These are phyloP conservation scores for Martensiomyces pterosporus DNA, from an alignment of 192 early-diverging fungal genomes.

Conservation along the genomic window DNA sequence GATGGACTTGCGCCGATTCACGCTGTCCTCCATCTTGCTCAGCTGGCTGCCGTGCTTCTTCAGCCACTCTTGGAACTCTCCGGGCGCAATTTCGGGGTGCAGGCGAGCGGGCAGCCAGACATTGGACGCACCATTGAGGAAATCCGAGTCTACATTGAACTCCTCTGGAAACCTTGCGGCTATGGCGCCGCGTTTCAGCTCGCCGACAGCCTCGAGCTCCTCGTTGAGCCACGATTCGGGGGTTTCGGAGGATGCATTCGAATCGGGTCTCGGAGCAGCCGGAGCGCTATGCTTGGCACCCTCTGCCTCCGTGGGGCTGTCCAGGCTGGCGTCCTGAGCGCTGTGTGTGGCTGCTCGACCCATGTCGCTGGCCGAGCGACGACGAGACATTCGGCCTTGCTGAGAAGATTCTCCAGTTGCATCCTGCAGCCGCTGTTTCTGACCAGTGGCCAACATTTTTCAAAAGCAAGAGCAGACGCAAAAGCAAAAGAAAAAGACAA, in stretches of 20 bases:
- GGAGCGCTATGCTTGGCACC: neutral
- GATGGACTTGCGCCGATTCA: slow-evolving; percentile 47
- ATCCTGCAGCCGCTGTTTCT: too few species aligned
- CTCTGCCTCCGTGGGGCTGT: too few species aligned
- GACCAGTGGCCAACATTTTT: too few species aligned
- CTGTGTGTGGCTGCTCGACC: too few species aligned
- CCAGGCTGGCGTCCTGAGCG: too few species aligned
- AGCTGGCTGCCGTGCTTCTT: slow-evolving; percentile 46
- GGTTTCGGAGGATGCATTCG: too few species aligned
- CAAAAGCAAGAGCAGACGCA: neutral
- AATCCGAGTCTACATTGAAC: slow-evolving; percentile 44
- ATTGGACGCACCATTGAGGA: slow-evolving; percentile 38
- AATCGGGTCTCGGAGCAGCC: too few species aligned
- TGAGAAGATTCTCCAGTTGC: too few species aligned
- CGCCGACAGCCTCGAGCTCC: slow-evolving; percentile 47
- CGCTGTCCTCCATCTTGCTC: slow-evolving; percentile 31
- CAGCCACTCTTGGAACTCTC: slow-evolving; percentile 52
- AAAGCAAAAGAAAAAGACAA: neutral
- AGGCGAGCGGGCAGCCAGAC: slow-evolving; percentile 57
- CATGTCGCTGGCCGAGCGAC: slow-evolving; percentile 11
- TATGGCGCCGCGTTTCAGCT: slow-evolving; percentile 50
- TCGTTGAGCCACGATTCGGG: slow-evolving; percentile 32
- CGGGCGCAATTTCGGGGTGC: slow-evolving; percentile 55
- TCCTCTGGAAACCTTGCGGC: slow-evolving; percentile 53
- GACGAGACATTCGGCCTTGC: slow-evolving; percentile 1